Percentiles rank a stretch among this genome's conserved stretches.
phyloP scores from a whole-genome alignment of 768 basidiomycete species.

The Artomyces pyxidatus region DNA sequence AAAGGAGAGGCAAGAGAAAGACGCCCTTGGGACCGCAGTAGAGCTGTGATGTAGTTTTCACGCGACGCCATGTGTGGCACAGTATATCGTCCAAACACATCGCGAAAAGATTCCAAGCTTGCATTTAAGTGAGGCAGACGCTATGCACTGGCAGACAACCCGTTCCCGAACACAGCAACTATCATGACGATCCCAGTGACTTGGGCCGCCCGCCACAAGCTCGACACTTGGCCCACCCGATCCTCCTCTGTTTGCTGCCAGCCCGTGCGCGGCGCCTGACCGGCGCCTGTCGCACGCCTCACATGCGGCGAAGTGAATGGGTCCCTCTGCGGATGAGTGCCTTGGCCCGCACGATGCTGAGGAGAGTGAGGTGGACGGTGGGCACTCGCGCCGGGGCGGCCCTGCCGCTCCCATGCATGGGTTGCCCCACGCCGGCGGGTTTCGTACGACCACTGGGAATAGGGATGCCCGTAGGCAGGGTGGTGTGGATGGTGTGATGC shows the following conservation, averaged over 20 bases:
- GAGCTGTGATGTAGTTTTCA: conserved; percentile 12
- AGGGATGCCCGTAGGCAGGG: conserved; percentile 12
- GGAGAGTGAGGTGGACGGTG: not conserved
- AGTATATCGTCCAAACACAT: no score
- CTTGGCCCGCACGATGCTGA: not conserved
- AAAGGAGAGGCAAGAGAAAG: conserved; percentile 30
- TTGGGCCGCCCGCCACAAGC: conserved; percentile 11
- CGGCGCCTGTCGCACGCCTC: not conserved
- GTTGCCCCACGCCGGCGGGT: conserved; percentile 27
- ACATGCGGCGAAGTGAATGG: not conserved
- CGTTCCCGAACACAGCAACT: conserved; percentile 8
- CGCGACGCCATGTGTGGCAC: no score
- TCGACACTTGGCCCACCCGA: conserved; percentile 9
- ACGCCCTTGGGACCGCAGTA: conserved; percentile 9
- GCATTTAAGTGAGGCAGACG: no score
- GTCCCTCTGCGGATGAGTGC: conserved; percentile 1
- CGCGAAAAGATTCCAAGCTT: no score
- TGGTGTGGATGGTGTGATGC: conserved; percentile 1
- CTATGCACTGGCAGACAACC: not conserved
- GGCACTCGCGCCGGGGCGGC: conserved; percentile 11
- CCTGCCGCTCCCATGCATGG: conserved; percentile 28
- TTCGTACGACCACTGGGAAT: conserved; percentile 21
- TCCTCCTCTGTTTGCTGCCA: conserved; percentile 13
- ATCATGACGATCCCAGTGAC: conserved; percentile 11
- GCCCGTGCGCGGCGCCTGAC: conserved; percentile 8